These are phyloP conservation scores for Pseudotulostoma volvatum DNA, from an alignment of 495 filamentous ascomycete species.

Conservation along the genomic window DNA sequence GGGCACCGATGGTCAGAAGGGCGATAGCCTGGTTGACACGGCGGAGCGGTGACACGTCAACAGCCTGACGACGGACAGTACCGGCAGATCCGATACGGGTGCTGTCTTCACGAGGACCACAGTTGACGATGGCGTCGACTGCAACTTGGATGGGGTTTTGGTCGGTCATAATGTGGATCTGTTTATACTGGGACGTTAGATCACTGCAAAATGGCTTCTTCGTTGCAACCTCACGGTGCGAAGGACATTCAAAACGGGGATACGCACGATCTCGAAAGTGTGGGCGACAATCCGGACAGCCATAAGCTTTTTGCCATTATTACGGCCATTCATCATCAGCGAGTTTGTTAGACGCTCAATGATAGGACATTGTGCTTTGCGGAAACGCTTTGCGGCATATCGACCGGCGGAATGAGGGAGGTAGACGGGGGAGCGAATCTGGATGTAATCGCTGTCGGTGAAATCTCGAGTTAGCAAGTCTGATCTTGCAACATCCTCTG, in stretches of 20 bases:
- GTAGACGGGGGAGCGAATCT: slow-evolving; percentile 97
- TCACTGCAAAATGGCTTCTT: too few relatives aligned
- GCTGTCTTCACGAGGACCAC: slow-evolving; percentile 96
- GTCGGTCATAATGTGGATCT: slow-evolving; percentile 99
- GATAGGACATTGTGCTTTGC: slow-evolving; percentile 99
- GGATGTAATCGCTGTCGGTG: slow-evolving; percentile 82
- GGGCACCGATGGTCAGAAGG: slow-evolving; percentile 91
- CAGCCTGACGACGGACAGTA: slow-evolving; percentile 98
- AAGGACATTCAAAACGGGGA: too few relatives aligned
- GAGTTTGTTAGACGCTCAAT: slow-evolving; percentile 99
- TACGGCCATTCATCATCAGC: slow-evolving; percentile 99
- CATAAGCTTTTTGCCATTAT: slow-evolving; percentile 99
- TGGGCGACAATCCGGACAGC: slow-evolving; percentile 98
- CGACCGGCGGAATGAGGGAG: slow-evolving; percentile 95
- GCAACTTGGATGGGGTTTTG: slow-evolving; percentile 99
- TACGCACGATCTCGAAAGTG: slow-evolving; percentile 93
- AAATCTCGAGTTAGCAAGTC: slow-evolving; percentile 30
- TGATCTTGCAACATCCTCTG: slow-evolving; percentile 5
- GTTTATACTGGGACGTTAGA: background rate
- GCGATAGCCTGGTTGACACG: slow-evolving; percentile 99
- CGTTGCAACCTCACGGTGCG: too few relatives aligned
- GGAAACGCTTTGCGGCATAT: slow-evolving; percentile 98
- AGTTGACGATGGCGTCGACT: slow-evolving; percentile 99
- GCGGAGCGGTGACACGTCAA: slow-evolving; percentile 98
- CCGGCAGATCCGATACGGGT: slow-evolving; percentile 98